Conservation (phyloP, 805 yeast species). For the Myxozyma neglecta region DNA sequence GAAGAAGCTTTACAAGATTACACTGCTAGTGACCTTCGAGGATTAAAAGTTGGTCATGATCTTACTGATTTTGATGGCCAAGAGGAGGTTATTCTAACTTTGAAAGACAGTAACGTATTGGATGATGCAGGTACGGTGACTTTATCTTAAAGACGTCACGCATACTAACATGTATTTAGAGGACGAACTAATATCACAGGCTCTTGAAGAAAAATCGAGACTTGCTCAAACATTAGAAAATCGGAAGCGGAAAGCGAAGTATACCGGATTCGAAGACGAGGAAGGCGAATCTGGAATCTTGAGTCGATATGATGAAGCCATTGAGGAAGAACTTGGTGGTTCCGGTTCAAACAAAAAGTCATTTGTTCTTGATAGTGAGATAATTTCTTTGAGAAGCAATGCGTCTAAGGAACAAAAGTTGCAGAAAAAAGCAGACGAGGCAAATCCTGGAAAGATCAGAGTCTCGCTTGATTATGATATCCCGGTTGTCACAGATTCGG, state of each 20-base stretch:
- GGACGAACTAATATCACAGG: constrained; percentile 46
- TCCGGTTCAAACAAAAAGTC: constrained; percentile 11
- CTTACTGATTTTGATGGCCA: constrained; percentile 44
- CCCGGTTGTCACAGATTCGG: constrained; percentile 33
- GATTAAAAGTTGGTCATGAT: constrained; percentile 50
- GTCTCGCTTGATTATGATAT: constrained; percentile 35
- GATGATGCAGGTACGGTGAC: constrained; percentile 42
- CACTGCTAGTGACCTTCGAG: constrained; percentile 40
- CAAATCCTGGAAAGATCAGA: constrained; percentile 19
- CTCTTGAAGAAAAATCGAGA: constrained; percentile 41
- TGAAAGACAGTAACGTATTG: constrained; percentile 49
- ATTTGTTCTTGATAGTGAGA: constrained; percentile 26
- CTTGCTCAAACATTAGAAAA: constrained; percentile 35
- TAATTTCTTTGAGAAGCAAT: constrained; percentile 5
- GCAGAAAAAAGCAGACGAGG: background rate
- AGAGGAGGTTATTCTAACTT: constrained; percentile 54
- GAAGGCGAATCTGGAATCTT: constrained; percentile 34
- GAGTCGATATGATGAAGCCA: constrained; percentile 26
- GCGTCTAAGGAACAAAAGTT: background rate
- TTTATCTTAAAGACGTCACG: constrained; percentile 23
- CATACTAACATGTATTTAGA: constrained; percentile 32
- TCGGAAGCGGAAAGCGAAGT: constrained; percentile 19
- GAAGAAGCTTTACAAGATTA: constrained; percentile 26
- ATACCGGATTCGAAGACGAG: constrained; percentile 33
- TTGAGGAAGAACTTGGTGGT: constrained; percentile 38